Evolutionary conservation across 1,139 yeast genomes (phyloP), one percentile per base, ranked within the genome.

Genomic region (Petasospora fabianii): DNA sequence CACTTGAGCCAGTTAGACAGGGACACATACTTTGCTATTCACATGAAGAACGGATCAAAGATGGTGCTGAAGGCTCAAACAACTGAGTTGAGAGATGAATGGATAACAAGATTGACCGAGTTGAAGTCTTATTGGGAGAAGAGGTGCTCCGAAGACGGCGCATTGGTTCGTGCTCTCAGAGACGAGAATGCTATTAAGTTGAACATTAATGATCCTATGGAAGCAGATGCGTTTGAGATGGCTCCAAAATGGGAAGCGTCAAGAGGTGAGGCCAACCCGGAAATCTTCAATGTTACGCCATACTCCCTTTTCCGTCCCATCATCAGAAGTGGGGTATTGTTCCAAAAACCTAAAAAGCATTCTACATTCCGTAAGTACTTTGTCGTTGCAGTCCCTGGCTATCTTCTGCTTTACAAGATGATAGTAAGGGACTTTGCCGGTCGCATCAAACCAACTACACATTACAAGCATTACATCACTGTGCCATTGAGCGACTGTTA

Each of bases 351-450:
- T 5, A 77, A 75, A 45, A 84, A 79, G 54, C 90, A 84, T 55
- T 62, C 86, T 1, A 68, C 77, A 27, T 87, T 86, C 59, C 66
- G 64, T 34, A 75, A 74, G 44, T 75, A 66, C 53, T 82, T 66
- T 57, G 87, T 77, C 12, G 70, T 85, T 1, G 64, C 87, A 27
- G 73, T 84, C 36, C 87, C 92, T 2, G 92, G 94, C 0, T 77
- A 70, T 46, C 52, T 88, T 29, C 60, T 80, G 1, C 56, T 86
- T 4, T 75, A 63, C 53, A 64, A 67, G 35, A 61, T 84, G 32
- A 71, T 75, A 14, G 63, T 61, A 24, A 52, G 66, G 31, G 47
- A 56, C n/a, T 49, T 51, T 2, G 59, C 69, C 0, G 83, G 84
- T 0, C 59, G 59, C n/a, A 62, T 75, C 47, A 71, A 67, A 44